phyloP scores from a whole-genome alignment of 2,329 filamentous ascomycete species.

The Hymenotorrendiella dingleyae region DNA sequence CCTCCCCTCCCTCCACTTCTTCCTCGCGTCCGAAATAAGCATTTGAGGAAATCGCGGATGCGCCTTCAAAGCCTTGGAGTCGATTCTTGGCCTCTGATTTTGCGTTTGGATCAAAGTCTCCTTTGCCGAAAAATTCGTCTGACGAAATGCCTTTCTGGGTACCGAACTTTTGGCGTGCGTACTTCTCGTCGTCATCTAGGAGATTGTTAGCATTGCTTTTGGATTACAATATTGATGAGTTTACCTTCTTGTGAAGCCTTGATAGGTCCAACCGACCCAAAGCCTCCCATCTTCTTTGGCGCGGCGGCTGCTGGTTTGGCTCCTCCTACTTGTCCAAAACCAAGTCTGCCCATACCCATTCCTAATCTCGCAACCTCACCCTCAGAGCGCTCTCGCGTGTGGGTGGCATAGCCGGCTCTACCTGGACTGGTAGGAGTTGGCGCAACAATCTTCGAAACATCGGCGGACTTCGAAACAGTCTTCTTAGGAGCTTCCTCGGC shows the following conservation, averaged over 20 bases:
- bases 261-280: slow-evolving; percentile 75
- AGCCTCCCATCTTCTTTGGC: slow-evolving; percentile 60
- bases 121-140: slow-evolving; percentile 96
- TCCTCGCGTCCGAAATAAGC: slow-evolving; percentile 95
- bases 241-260: slow-evolving; percentile 65
- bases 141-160: slow-evolving; percentile 93
- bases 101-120: slow-evolving; percentile 71
- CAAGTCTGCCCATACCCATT: slow-evolving; percentile 43
- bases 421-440: slow-evolving; percentile 70
- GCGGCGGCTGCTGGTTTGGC: slow-evolving; percentile 37
- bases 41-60: slow-evolving; percentile 88
- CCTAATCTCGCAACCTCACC: slow-evolving; percentile 84
- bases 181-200: slow-evolving; percentile 71
- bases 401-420: slow-evolving; percentile 54
- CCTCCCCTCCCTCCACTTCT: slow-evolving; percentile 65
- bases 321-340: slow-evolving; percentile 30
- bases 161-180: slow-evolving; percentile 84
- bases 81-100: slow-evolving; percentile 82
- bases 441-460: slow-evolving; percentile 56
- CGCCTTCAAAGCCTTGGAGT: slow-evolving; percentile 88
- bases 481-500: slow-evolving; percentile 58
- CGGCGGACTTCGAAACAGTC: slow-evolving; percentile 32
- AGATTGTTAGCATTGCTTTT: slow-evolving; percentile 22
- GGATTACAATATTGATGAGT: not conserved
- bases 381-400: slow-evolving; percentile 55